These are phyloP conservation scores for Exidia glandulosa DNA, from an alignment of 768 basidiomycete species.

Conservation along the genomic window DNA sequence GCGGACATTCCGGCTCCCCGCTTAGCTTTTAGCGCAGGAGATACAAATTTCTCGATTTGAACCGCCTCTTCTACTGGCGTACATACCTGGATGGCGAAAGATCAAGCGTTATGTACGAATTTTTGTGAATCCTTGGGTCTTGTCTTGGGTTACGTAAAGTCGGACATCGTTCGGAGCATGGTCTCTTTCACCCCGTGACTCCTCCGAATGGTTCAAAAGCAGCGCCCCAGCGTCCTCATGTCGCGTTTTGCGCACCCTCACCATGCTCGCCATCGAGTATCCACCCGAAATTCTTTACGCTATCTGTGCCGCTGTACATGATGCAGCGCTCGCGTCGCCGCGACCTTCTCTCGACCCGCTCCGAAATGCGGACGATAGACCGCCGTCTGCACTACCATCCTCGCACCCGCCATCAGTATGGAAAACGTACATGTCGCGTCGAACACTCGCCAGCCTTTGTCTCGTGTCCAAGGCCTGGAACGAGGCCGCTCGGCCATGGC, in stretches of 20 bases:
- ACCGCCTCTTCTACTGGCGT: no score
- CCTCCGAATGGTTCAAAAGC: neutral
- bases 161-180: neutral
- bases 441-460: constrained; percentile 58
- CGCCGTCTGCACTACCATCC: constrained; percentile 57
- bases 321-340: constrained; percentile 44
- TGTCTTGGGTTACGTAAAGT: neutral
- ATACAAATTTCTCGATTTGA: no score
- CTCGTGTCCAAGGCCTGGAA: constrained; percentile 71
- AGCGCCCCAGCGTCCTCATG: neutral
- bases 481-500: constrained; percentile 76
- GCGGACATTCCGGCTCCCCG: no score
- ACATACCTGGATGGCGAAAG: neutral
- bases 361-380: constrained; percentile 24
- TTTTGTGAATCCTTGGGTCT: neutral
- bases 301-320: constrained; percentile 64
- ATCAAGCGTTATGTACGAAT: neutral
- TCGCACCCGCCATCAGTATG: constrained; percentile 62
- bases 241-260: neutral
- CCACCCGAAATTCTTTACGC: constrained; percentile 63
- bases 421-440: constrained; percentile 54
- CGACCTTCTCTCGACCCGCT: constrained; percentile 62
- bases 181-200: neutral
- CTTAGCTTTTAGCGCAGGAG: no score
- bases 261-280: constrained; percentile 26